Evolutionary conservation across 371 early-diverging fungal genomes (phyloP), one percentile per base, ranked within the genome.

Genomic region (Syncephalastrum sp.): DNA sequence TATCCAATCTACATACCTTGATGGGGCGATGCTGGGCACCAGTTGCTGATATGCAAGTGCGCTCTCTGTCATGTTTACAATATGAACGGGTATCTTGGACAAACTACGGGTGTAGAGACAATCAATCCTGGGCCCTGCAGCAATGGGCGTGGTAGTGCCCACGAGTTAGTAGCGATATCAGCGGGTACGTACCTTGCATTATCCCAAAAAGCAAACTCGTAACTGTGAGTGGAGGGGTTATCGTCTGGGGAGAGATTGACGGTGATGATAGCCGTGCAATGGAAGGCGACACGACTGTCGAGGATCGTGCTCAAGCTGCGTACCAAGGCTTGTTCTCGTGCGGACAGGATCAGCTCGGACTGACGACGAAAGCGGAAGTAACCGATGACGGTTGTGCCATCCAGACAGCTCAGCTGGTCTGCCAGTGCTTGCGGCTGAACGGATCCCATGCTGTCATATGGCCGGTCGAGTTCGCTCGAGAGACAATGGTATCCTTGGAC

Each of bases 301-400:
- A 53, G 19, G 1, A 50, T 45, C n/a, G 53, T 41, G 5, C 25
- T 15, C 13, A 58, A 16, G 23, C 38, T 46, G 12, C 25, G 46
- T 44, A 63, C 27, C 8, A 58, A 16, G 17, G 29, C 16, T 16
- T 48, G 52, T 46, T 63, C 64, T 19, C 64, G 49, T 0, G 50
- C 59, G 10, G 64, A 63, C 6, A 63, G 27, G 15, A 51, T 44
- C 12, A 63, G 41, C 5, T 42, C 43, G 2, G 64, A 47, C 13
- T 63, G 57, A n/a, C 64, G 53, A 41, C 64, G 53, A 47, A 63
- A 63, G 17, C 55, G 54, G 54, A 63, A 63, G n/a, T 58, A 63
- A 4, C 64, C 64, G 23, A 63, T 27, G 1, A 63, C 59, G 3
- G 23, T 27, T 0, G 42, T 44, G 13, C 47, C 47, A 25, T 25